Conservation (phyloP, 2,329 filamentous ascomycete species). For the Apiospora rasikravindrae region DNA sequence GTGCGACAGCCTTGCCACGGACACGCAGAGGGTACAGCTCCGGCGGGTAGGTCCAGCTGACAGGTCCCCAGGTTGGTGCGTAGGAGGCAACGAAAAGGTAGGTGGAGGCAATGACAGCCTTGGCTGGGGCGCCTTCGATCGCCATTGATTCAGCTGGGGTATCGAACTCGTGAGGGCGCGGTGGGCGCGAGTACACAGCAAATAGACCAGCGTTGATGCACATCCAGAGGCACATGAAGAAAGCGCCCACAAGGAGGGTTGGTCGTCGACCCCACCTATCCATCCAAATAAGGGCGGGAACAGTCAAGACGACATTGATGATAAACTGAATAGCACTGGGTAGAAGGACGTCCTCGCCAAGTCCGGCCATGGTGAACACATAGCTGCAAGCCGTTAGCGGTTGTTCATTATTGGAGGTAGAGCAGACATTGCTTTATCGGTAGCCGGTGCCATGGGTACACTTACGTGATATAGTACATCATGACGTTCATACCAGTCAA, state of each 20-base stretch:
- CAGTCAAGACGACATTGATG: constrained; percentile 81
- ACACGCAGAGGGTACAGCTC: constrained; percentile 53
- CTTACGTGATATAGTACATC: constrained; percentile 68
- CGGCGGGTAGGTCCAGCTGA: constrained; percentile 52
- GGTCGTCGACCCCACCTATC: constrained; percentile 77
- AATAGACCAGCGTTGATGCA: constrained; percentile 53
- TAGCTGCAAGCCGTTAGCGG: constrained; percentile 43
- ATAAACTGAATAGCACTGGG: constrained; percentile 75
- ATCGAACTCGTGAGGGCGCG: constrained; percentile 40
- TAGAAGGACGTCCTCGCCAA: constrained; percentile 64
- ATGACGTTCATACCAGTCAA: constrained; percentile 79
- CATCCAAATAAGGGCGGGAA: constrained; percentile 76
- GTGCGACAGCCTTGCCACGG: constrained; percentile 58
- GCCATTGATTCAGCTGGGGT: constrained; percentile 51
- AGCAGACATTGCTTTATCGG: neutral
- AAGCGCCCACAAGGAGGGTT: constrained; percentile 68
- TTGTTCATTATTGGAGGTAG: neutral
- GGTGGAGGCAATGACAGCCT: constrained; percentile 67
- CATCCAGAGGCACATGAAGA: constrained; percentile 63
- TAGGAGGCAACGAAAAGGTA: constrained; percentile 66
- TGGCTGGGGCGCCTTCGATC: constrained; percentile 54
- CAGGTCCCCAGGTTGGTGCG: constrained; percentile 50
- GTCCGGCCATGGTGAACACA: constrained; percentile 74
- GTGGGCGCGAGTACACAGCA: constrained; percentile 46
- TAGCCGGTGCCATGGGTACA: neutral